phyloP scores from a whole-genome alignment of 352 stramenopile genomes.

The Globisporangium spiculum region DNA sequence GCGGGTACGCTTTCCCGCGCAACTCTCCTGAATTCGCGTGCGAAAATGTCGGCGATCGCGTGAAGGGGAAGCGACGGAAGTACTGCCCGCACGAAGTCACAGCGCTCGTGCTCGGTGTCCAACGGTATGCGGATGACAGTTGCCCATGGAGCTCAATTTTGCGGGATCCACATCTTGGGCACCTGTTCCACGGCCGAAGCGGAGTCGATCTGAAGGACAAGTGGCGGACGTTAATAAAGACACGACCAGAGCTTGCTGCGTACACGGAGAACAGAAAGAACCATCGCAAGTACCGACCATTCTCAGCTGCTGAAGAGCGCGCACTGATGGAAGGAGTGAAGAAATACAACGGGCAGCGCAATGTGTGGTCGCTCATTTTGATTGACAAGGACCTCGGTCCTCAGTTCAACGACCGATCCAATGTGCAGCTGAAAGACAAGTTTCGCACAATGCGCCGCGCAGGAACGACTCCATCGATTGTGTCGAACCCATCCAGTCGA shows the following conservation, averaged over 20 bases:
- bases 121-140: slow-evolving; percentile 82
- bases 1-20: slow-evolving; percentile 54
- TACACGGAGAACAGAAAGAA: slow-evolving; percentile 89
- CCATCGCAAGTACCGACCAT: slow-evolving; percentile 81
- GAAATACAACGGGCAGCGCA: slow-evolving; percentile 81
- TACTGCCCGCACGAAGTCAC: slow-evolving; percentile 86
- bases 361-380: slow-evolving; percentile 83
- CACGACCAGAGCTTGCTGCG: slow-evolving; percentile 57
- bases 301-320: slow-evolving; percentile 68
- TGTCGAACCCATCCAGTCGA: slow-evolving; percentile 44
- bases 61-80: slow-evolving; percentile 80
- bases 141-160: slow-evolving; percentile 84
- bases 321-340: slow-evolving; percentile 87
- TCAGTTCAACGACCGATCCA: slow-evolving; percentile 80
- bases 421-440: slow-evolving; percentile 85
- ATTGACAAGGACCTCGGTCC: slow-evolving; percentile 75
- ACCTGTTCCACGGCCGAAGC: slow-evolving; percentile 74
- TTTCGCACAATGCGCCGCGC: slow-evolving; percentile 77
- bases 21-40: slow-evolving; percentile 78
- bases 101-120: slow-evolving; percentile 74
- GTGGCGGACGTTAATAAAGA: slow-evolving; percentile 83
- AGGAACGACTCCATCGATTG: slow-evolving; percentile 36
- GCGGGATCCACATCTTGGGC: slow-evolving; percentile 63
- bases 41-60: slow-evolving; percentile 79
- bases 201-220: slow-evolving; percentile 85